A percentile compares a stretch with the other conserved stretches of the same genome.
Conservation (phyloP, 2,329 filamentous ascomycete species). For the Aspergillus viridinutans region DNA sequence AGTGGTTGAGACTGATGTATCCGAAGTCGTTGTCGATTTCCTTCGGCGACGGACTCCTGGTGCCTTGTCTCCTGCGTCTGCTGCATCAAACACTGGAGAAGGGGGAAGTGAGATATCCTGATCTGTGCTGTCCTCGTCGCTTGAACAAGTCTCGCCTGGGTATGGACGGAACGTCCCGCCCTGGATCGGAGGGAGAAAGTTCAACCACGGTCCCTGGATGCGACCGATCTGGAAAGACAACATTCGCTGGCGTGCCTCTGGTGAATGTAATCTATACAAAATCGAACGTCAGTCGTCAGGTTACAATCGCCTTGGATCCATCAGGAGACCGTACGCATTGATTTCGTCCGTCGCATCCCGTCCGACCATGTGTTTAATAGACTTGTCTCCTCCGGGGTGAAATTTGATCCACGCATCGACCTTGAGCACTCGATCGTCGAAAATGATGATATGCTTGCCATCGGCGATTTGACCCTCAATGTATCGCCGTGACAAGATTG, state of each 20-base stretch:
- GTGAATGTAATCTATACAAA: slow-evolving; percentile 68
- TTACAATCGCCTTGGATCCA: slow-evolving; percentile 4
- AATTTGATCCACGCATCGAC: slow-evolving; percentile 83
- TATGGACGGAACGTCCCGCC: slow-evolving; percentile 69
- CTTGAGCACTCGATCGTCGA: slow-evolving; percentile 77
- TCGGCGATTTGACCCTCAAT: slow-evolving; percentile 81
- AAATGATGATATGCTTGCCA: slow-evolving; percentile 73
- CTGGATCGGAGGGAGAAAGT: slow-evolving; percentile 88
- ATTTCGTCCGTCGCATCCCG: slow-evolving; percentile 94
- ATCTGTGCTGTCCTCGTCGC: slow-evolving; percentile 46
- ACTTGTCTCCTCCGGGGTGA: slow-evolving; percentile 87
- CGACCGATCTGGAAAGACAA: slow-evolving; percentile 75
- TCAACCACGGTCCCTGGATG: slow-evolving; percentile 76
- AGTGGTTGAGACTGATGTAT: slow-evolving; percentile 27
- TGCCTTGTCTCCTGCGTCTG: slow-evolving; percentile 32
- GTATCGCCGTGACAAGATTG: slow-evolving; percentile 56
- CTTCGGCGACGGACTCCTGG: slow-evolving; percentile 34
- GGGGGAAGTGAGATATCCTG: slow-evolving; percentile 52
- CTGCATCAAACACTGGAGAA: slow-evolving; percentile 57
- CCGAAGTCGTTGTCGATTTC: slow-evolving; percentile 20
- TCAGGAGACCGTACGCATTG: slow-evolving; percentile 62
- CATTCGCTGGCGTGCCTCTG: slow-evolving; percentile 72
- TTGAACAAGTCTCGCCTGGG: slow-evolving; percentile 42
- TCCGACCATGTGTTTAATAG: slow-evolving; percentile 89
- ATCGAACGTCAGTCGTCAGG: slow-evolving; percentile 13